Evolutionary conservation across 371 early-diverging fungal genomes (phyloP), one percentile per base, ranked within the genome.

Genomic region (Basidiobolus meristosporus): DNA sequence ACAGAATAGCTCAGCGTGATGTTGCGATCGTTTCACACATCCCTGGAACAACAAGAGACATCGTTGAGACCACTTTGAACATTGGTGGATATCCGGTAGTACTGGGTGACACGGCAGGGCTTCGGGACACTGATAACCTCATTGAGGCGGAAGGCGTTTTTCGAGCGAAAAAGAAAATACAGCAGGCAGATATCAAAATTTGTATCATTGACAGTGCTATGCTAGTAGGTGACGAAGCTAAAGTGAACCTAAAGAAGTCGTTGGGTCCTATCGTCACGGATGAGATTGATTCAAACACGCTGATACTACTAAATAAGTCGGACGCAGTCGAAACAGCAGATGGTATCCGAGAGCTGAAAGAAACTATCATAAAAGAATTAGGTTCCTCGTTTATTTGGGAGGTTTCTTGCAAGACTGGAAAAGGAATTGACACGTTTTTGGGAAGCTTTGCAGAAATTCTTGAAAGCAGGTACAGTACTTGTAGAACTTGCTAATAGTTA

Each of bases 11-110:
- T 0, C 69, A 70, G 36, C 56, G 80, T 30, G 73, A 78, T 41
- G 80, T 75, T 2, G 83, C 85, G 0, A 84, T 86, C 43, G 87
- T 84, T 6, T 82, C 82, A 3, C 60, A 71, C 18, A 63, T 70
- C 9, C 75, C 83, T 17, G 87, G 87, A 6, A 86, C 87, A 6
- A 86, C 85, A 9, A 48, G 87, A 3, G 87, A 86, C 55, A 48
- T 84, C 0, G 68, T 86, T 0, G 82, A 82, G 43, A 68, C 70
- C 0, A 72, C 70, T 7, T 31, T 82, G 22, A 68, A 84, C 42
- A 50, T 84, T 31, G 83, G 71, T 12, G 84, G 83, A 10, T 82
- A 72, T 45, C 83, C 82, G 5, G 60, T 82, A 5, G 46, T 80
- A 7, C 48, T 86, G 11, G 62, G 75, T 4, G 84, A 86, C 44